A percentile compares a stretch with the other conserved stretches of the same genome.
phyloP scores from a whole-genome alignment of 2,329 filamentous ascomycete genomes.

The Nigrospora osmanthi region DNA sequence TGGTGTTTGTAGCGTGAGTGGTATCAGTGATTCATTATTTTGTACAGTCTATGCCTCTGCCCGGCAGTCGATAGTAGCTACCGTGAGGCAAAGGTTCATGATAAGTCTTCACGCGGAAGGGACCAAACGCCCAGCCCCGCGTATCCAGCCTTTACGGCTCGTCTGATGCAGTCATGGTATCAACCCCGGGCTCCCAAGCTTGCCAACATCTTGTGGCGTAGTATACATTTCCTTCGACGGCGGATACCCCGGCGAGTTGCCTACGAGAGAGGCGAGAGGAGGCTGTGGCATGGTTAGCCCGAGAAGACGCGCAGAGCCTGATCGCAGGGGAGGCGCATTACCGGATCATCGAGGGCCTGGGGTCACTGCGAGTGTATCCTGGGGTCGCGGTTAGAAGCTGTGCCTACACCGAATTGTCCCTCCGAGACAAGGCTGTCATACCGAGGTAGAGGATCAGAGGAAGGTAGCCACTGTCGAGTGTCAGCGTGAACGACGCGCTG shows the following conservation, averaged over 20 bases:
- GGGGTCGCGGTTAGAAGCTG: slow-evolving; percentile 1
- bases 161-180: too few species aligned
- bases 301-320: too few species aligned
- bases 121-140: too few species aligned
- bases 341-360: slow-evolving; percentile 66
- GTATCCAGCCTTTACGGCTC: too few species aligned
- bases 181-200: too few species aligned
- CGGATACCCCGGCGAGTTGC: not conserved
- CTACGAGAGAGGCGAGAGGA: slow-evolving; percentile 59
- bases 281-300: slow-evolving; percentile 30
- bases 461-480: slow-evolving; percentile 70
- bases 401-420: not conserved
- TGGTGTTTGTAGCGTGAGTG: not conserved
- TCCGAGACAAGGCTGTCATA: slow-evolving; percentile 33
- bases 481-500: slow-evolving; percentile 22
- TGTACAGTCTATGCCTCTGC: not conserved
- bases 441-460: slow-evolving; percentile 95
- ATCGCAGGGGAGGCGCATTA: slow-evolving; percentile 21
- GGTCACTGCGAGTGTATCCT: slow-evolving; percentile 94
- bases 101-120: too few species aligned
- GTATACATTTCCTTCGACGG: not conserved
- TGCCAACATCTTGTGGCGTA: too few species aligned
- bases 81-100: too few species aligned
- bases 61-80: too few species aligned
- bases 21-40: slow-evolving; percentile 4